Percentiles rank a stretch among this genome's conserved stretches.
Conservation (phyloP, 148 eudicot genomes). For the Cornus controversa region DNA sequence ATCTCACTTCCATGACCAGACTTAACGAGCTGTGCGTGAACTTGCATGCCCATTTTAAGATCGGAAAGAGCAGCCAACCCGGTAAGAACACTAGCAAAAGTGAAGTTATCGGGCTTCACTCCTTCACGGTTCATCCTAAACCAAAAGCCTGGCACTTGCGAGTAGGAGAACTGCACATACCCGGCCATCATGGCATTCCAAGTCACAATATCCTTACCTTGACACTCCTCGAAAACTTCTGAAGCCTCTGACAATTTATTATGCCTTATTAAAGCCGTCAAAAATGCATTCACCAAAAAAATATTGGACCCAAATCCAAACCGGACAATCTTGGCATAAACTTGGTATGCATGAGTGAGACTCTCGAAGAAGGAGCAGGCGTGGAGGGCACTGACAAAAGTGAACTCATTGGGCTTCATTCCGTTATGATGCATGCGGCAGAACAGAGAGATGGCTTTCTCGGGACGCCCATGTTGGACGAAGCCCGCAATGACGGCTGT, state of each 20-base stretch:
- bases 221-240: conserved; percentile 35
- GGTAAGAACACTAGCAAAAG: conserved; percentile 49
- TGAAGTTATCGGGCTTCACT: conserved; percentile 52
- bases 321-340: conserved; percentile 39
- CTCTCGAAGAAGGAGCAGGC: conserved; percentile 41
- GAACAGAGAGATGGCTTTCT: conserved; percentile 37
- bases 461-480: conserved; percentile 39
- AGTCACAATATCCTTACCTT: conserved; percentile 48
- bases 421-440: conserved; percentile 38
- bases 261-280: conserved; percentile 48
- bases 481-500: conserved; percentile 53
- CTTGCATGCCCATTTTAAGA: conserved; percentile 44
- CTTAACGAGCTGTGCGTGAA: conserved; percentile 59
- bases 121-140: conserved; percentile 49
- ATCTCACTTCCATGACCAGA: conserved; percentile 59
- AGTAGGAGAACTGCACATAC: conserved; percentile 35
- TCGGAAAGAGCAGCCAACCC: conserved; percentile 41
- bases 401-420: conserved; percentile 51
- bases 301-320: conserved; percentile 50
- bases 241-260: conserved; percentile 35
- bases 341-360: conserved; percentile 31
- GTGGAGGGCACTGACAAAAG: conserved; percentile 49
- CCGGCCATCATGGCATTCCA: conserved; percentile 73
- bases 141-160: conserved; percentile 47
- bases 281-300: conserved; percentile 44